These are phyloP conservation scores for sorghum (Sorghum bicolor) DNA, from an alignment of 176 grass and related monocot species.

Conservation along the genomic window DNA sequence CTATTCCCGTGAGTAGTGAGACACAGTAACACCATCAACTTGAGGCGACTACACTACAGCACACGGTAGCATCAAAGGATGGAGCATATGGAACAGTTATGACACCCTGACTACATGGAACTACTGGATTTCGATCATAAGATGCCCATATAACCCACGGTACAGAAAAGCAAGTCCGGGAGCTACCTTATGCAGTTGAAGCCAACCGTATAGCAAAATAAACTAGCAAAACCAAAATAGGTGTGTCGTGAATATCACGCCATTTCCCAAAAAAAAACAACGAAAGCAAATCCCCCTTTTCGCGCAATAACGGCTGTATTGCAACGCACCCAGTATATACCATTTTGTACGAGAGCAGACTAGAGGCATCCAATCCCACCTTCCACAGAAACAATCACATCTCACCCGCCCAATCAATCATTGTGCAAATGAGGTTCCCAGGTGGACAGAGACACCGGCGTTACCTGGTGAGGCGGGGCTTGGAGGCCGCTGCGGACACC, in stretches of 20 bases:
- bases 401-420: neutral
- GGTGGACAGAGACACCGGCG: neutral
- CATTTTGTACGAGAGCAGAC: neutral
- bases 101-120: neutral
- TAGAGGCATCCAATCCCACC: neutral
- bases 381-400: neutral
- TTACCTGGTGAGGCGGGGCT: conserved; percentile 36
- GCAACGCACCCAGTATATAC: neutral
- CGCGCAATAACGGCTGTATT: neutral
- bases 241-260: neutral
- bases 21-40: neutral
- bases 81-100: neutral
- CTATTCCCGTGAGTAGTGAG: conserved; percentile 10
- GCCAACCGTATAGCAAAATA: neutral
- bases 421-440: neutral
- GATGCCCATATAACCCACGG: neutral
- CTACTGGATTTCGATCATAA: conserved; percentile 14
- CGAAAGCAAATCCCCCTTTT: neutral
- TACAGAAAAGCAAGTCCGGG: neutral
- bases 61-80: neutral
- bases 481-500: neutral
- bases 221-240: neutral
- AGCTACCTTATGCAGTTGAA: neutral
- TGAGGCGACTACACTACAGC: neutral
- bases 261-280: neutral